These are phyloP conservation scores for Apostasia shenzhenica DNA, from an alignment of 106 monocot genomes.

Conservation along the genomic window DNA sequence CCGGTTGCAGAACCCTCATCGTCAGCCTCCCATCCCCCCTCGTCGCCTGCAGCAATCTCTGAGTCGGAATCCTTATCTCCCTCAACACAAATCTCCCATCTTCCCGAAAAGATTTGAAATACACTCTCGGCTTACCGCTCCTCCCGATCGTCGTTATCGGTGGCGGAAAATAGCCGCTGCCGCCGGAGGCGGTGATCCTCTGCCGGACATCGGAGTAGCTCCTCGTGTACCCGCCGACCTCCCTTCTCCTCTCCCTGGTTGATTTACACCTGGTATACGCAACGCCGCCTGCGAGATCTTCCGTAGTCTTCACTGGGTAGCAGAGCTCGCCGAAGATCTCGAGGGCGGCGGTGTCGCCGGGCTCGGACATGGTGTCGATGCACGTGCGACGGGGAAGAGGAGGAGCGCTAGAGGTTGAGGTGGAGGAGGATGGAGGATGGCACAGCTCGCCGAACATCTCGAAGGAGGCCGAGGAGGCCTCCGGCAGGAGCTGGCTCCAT, in stretches of 20 bases:
- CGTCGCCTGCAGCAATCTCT: constrained; percentile 21
- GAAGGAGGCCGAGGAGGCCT: constrained; percentile 7
- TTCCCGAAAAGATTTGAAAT: constrained; percentile 20
- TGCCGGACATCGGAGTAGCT: constrained; percentile 14
- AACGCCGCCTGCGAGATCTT: background rate
- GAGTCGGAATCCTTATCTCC: constrained; percentile 35
- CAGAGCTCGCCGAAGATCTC: constrained; percentile 27
- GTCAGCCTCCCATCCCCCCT: constrained; percentile 33
- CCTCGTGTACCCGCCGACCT: constrained; percentile 7
- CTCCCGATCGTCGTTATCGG: constrained; percentile 40
- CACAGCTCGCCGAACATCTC: constrained; percentile 23
- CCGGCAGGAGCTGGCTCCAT: constrained; percentile 14
- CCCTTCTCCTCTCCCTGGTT: background rate
- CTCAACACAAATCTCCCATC: constrained; percentile 34
- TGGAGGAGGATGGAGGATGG: constrained; percentile 4
- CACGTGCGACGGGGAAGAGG: background rate
- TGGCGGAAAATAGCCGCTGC: constrained; percentile 28
- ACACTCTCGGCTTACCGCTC: constrained; percentile 32
- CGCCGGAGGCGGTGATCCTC: background rate
- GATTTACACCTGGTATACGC: background rate
- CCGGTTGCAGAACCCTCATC: constrained; percentile 19
- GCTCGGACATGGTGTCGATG: constrained; percentile 2
- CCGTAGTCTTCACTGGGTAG: background rate
- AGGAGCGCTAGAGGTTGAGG: background rate
- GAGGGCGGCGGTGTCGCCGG: constrained; percentile 9